phyloP scores from a whole-genome alignment of 257 asterid species.

The Apocynum venetum region DNA sequence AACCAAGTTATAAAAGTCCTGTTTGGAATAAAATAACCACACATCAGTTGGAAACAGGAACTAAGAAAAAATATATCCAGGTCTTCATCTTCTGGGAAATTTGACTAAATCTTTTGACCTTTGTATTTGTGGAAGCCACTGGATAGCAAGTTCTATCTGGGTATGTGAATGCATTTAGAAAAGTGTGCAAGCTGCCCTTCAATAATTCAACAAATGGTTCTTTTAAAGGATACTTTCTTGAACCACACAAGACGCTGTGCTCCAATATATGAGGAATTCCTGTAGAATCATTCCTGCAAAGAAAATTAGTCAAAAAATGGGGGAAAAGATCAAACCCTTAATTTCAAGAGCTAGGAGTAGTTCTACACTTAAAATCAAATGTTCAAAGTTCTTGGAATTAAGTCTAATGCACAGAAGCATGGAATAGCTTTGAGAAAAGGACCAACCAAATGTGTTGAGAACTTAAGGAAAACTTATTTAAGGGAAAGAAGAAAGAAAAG shows the following conservation, averaged over 20 bases:
- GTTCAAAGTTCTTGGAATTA: neutral
- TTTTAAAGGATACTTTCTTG: slow-evolving; percentile 93
- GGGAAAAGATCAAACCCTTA: neutral
- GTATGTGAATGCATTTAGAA: slow-evolving; percentile 94
- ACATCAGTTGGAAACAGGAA: slow-evolving; percentile 9
- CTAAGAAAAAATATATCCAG: neutral
- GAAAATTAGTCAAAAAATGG: slow-evolving; percentile 10
- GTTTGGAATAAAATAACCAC: slow-evolving; percentile 22
- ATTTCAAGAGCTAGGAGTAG: neutral
- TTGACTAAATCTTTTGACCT: slow-evolving; percentile 43
- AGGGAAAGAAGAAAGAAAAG: neutral
- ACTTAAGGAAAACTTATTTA: neutral
- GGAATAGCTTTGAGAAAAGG: neutral
- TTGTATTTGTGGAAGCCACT: slow-evolving; percentile 91
- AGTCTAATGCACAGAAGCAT: neutral
- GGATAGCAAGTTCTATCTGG: slow-evolving; percentile 99
- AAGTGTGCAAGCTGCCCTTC: slow-evolving; percentile 94
- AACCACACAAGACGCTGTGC: slow-evolving; percentile 96
- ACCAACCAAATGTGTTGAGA: neutral
- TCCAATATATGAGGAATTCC: slow-evolving; percentile 98
- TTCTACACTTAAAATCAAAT: neutral
- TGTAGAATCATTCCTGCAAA: slow-evolving; percentile 89
- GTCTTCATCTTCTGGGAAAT: neutral
- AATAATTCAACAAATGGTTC: slow-evolving; percentile 96
- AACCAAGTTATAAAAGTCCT: slow-evolving; percentile 99